Base-by-base conservation (phyloP, 176 grass and related monocot genomes). In the Lolium perenne region DNA sequence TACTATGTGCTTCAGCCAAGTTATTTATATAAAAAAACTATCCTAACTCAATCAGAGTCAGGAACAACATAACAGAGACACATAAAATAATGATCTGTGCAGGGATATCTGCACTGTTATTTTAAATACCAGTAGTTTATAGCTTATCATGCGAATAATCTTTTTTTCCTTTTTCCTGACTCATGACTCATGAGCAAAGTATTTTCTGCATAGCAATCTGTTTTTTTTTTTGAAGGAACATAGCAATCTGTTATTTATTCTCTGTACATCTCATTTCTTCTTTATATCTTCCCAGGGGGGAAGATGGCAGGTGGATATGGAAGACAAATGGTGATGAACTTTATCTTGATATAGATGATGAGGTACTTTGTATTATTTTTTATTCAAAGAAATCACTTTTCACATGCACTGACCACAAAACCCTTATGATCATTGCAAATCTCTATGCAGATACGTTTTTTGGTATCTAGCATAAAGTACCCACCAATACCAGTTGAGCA, bases 401-500 rank as follows among this genome's bases (percentile, higher is more conserved):
- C 14, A 4, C 22, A 54, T 16, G 26, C 26, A 68, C 69, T 69
- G 41, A 50, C 17, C 10, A 48, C 18, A 63, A n/a, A 29, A 61
- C 82, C 54, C 23, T 83, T 49, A 63, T 69, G 72, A 59, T 86
- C 35, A 56, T 46, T 77, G 25, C 38, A 82, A 66, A 82, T 63
- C 16, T 40, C 70, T 89, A 6, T 86, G 61, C 88, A 98, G 96
- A 93, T 98, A 87, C 81, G 92, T 64, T 89, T 98, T 75, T 74
- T 91, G 77, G 92, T 95, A 77, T 90, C 94, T 78, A 94, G 84
- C 68, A 87, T 89, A 86, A 98, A 91, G 61, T 98, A 94, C 65
- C 97, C 90, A 14, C 80, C 92, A 77, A 91, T 94, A 78, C 97
- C 97, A 64, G 58, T 92, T 47, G 97, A 94, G 77, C 97, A 98